Evolutionary conservation across 805 yeast species (phyloP), one percentile per base, ranked within the genome.

Genomic region (Spencermartinsiella europaea): DNA sequence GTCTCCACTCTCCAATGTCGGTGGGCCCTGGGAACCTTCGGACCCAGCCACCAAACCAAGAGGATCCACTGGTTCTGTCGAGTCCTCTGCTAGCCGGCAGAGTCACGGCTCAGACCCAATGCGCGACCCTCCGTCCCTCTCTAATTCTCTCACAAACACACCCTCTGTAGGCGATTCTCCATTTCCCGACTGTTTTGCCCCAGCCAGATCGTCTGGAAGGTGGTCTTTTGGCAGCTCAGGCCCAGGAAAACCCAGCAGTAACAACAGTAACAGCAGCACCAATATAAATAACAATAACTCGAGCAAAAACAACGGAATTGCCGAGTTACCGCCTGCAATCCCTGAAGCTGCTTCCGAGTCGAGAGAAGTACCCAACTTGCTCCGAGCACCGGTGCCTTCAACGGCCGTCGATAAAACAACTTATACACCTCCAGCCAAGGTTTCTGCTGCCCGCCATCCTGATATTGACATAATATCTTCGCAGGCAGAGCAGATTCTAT

Each of bases 401-500:
- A 25, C 12, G 12, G 31, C 31, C 7, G 7, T 25, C 10, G 31
- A 25, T 25, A 25, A 25, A 12, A 25, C 31, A 7, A 25, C 31
- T 7, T 25, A 25, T 25, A 25, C 12, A 7, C 31, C 31, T 25
- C 31, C 31, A 7, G 31, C 31, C 31, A 25, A 25, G 12, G 12
- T 25, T 12, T 25, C 31, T 25, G 10, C 31, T 25, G n/a, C n/a
- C n/a, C 31, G 31, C 10, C 31, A 25, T 12, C 31, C 31, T 7
- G 31, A 25, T 12, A 25, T 25, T 12, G 31, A 25, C 31, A 12
- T 25, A 25, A 25, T 25, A 25, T 25, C 31, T 7, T 25, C 31
- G 17, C 35, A 27, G 21, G 45, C 34, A 21, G 38, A 41, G 16
- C 25, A 41, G 22, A 41, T 41, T 5, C 39, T 41, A 14, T 31